Base-by-base conservation (phyloP, 2,329 filamentous ascomycete species). In the Cladosporium sp. region DNA sequence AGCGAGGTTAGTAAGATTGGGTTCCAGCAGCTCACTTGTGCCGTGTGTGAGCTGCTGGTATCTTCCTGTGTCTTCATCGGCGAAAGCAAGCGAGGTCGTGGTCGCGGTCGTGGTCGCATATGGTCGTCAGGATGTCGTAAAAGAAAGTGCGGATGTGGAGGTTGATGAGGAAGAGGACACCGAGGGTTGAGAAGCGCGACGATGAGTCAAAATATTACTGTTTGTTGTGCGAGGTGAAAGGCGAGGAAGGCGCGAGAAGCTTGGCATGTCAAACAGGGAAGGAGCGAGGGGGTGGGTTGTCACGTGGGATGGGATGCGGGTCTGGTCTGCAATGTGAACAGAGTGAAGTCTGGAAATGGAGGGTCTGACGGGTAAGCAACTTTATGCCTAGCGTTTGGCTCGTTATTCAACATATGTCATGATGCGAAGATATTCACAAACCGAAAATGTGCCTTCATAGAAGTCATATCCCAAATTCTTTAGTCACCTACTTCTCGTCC, bases 401-500 rank as follows among this genome's bases (percentile, higher is more conserved):
- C n/a, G 40, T 18, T 16, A 5, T 21, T 23, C 18, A 21, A 46
- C 40, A 46, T 46, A 46, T 46, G 40, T 46, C 8, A 46, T 8
- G 18, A 55, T 33, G 52, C 29, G 18, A 33, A 55, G 8, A 14
- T 31, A 55, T 55, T 8, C 52, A 55, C 52, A 55, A 33, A 55
- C 29, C 52, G 52, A 33, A 55, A 55, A 33, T 18, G 52, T 33
- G 18, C 52, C 8, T 46, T 55, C 52, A 55, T 55, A 18, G 12
- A n/a, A 55, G 2, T 55, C 52, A 55, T 55, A n/a, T 33, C 18
- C 28, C 52, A n/a, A 14, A 11, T 1, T 55, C 29, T 18, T 33
- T 12, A 28, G 5, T 55, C 40, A 37, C 23, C 46, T 53, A 63
- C 33, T 63, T 44, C 23, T 63, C 60, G 23, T 67, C 65, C 31